Evolutionary conservation across 192 early-diverging fungal genomes (phyloP).

Genomic region (Podila epicladia): DNA sequence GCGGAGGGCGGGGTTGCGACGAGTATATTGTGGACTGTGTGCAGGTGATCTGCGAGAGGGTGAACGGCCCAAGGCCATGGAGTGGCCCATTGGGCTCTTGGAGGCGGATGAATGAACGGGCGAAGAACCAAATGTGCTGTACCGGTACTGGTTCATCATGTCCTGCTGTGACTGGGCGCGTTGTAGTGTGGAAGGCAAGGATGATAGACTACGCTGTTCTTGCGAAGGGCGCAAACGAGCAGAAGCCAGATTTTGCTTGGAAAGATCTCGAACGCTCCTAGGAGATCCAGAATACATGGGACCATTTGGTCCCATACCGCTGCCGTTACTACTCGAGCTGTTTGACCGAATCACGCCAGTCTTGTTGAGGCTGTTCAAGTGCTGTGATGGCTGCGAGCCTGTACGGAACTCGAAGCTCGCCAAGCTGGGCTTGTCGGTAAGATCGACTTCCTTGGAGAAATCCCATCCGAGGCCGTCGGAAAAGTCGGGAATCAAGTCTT

Average conservation of each 20-base stretch:
- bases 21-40: background rate
- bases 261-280: conserved; percentile 14
- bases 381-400: background rate
- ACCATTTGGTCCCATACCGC: conserved; percentile 10
- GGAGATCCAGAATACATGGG: conserved; percentile 12
- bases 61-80: too few species aligned
- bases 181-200: background rate
- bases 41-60: conserved; percentile 1
- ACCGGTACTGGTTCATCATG: background rate
- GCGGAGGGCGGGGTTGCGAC: conserved; percentile 30
- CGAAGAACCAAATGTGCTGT: background rate
- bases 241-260: conserved; percentile 16
- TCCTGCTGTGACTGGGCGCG: conserved; percentile 28
- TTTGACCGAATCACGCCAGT: conserved; percentile 26
- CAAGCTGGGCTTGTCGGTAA: conserved; percentile 9
- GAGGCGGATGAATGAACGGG: background rate
- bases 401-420: conserved; percentile 7
- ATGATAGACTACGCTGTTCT: conserved; percentile 10
- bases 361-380: background rate
- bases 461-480: conserved; percentile 42
- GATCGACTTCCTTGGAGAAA: conserved; percentile 15
- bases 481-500: conserved; percentile 28
- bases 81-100: too few species aligned
- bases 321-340: conserved; percentile 24
- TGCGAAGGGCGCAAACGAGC: conserved; percentile 25